These are phyloP conservation scores for Ganoderma lingzhi DNA, from an alignment of 1,284 basidiomycete genomes.

Conservation along the genomic window DNA sequence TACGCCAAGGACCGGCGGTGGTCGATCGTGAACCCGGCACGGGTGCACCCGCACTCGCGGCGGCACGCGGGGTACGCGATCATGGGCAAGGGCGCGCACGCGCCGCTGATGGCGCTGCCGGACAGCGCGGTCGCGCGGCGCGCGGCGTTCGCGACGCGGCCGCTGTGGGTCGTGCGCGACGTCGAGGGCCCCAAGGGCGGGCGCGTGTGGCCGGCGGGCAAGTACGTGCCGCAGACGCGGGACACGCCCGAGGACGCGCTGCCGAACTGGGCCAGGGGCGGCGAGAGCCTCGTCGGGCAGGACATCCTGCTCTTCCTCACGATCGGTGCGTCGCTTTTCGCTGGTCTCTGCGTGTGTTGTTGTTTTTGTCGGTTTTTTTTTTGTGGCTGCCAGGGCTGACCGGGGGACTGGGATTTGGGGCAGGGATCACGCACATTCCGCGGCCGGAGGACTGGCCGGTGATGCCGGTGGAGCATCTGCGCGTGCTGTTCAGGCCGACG, in stretches of 20 bases:
- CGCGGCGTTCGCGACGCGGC: constrained; percentile 80
- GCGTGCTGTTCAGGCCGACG: constrained; percentile 82
- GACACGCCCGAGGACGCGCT: constrained; percentile 77
- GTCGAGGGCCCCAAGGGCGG: constrained; percentile 64
- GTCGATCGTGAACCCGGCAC: constrained; percentile 74
- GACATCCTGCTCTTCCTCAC: constrained; percentile 85
- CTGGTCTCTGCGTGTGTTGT: background rate
- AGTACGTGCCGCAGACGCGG: constrained; percentile 85
- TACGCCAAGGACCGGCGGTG: constrained; percentile 75
- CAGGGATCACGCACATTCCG: constrained; percentile 83
- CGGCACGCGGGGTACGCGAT: constrained; percentile 82
- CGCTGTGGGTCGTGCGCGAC: constrained; percentile 85
- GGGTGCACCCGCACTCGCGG: constrained; percentile 73
- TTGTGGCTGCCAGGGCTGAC: too few relatives aligned
- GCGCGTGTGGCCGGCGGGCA: constrained; percentile 88
- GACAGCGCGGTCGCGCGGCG: constrained; percentile 83
- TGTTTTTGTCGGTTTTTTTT: too few relatives aligned
- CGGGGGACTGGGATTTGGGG: background rate
- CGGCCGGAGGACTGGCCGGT: constrained; percentile 92
- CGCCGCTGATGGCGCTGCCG: constrained; percentile 70
- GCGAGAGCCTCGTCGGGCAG: constrained; percentile 71
- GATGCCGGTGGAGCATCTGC: constrained; percentile 90
- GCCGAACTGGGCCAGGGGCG: constrained; percentile 69
- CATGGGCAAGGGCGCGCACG: constrained; percentile 63
- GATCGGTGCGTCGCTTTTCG: constrained; percentile 72